These are phyloP conservation scores for Austroboletus festivus DNA, from an alignment of 768 basidiomycete species.

Conservation along the genomic window DNA sequence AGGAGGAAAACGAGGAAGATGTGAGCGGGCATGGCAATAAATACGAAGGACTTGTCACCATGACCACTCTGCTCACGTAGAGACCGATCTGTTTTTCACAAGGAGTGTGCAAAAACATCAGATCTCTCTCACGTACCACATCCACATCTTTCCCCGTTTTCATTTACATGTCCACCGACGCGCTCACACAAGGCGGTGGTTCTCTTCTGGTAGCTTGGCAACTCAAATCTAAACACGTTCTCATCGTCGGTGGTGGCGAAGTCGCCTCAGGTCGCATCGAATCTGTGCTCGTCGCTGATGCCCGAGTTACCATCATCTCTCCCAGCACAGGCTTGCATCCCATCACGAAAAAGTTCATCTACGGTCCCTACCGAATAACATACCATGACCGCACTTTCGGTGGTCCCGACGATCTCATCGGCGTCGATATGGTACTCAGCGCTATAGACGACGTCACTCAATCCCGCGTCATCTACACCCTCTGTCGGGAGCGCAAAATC, in stretches of 20 bases:
- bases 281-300: constrained; percentile 79
- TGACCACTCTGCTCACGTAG: constrained; percentile 18
- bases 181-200: constrained; percentile 43
- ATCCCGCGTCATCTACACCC: constrained; percentile 67
- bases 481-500: constrained; percentile 65
- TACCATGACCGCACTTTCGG: constrained; percentile 70
- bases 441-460: constrained; percentile 82
- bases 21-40: not conserved
- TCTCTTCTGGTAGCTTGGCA: constrained; percentile 94
- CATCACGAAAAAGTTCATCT: constrained; percentile 53
- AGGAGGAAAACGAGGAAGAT: not conserved
- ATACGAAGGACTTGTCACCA: constrained; percentile 14
- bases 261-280: constrained; percentile 88
- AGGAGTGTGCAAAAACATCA: not conserved
- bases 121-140: not conserved
- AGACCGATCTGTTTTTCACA: not conserved
- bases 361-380: constrained; percentile 46
- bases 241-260: constrained; percentile 92
- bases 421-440: constrained; percentile 84
- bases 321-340: constrained; percentile 66
- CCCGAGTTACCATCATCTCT: constrained; percentile 71
- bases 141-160: not conserved
- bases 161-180: constrained; percentile 1
- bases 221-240: constrained; percentile 75
- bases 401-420: constrained; percentile 61